Percentiles rank a stretch among this genome's conserved stretches.
These are phyloP conservation scores for Plasmodium vinckei DNA, from an alignment of 169 alveolate genomes.

Conservation along the genomic window DNA sequence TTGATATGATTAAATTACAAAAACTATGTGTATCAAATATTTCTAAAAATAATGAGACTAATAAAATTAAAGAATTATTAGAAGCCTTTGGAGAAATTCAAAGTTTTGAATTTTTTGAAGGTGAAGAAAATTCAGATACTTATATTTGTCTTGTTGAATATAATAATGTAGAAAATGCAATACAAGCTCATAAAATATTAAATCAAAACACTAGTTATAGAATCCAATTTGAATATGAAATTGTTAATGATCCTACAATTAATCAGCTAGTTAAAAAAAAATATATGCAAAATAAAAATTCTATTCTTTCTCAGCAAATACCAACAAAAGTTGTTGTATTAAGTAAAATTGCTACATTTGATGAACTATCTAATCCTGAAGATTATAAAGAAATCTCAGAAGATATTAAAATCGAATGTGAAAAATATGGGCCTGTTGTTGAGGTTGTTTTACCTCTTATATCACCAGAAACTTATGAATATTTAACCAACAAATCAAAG, in stretches of 20 bases:
- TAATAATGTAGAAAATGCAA: constrained; percentile 77
- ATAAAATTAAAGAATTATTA: constrained; percentile 35
- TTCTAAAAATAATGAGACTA: constrained; percentile 27
- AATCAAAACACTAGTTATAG: constrained; percentile 79
- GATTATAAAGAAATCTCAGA: constrained; percentile 88
- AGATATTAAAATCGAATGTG: constrained; percentile 87
- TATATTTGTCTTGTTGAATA: constrained; percentile 78
- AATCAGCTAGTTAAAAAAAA: constrained; percentile 75
- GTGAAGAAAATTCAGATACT: constrained; percentile 44
- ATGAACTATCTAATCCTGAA: constrained; percentile 85
- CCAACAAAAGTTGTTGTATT: constrained; percentile 84
- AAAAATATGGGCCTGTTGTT: constrained; percentile 84
- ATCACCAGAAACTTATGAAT: constrained; percentile 68
- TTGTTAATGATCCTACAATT: constrained; percentile 77
- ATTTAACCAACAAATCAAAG: not conserved
- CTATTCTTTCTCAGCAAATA: constrained; percentile 77
- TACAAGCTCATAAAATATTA: constrained; percentile 82
- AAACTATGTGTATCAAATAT: constrained; percentile 60
- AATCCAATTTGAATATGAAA: constrained; percentile 79
- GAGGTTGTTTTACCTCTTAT: constrained; percentile 87
- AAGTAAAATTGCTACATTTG: constrained; percentile 83
- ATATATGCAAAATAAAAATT: constrained; percentile 47
- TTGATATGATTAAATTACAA: constrained; percentile 69
- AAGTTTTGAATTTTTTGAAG: constrained; percentile 45
- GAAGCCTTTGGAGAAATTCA: constrained; percentile 57